Base-by-base conservation (phyloP, 768 basidiomycete species). In the Russula sp. region DNA sequence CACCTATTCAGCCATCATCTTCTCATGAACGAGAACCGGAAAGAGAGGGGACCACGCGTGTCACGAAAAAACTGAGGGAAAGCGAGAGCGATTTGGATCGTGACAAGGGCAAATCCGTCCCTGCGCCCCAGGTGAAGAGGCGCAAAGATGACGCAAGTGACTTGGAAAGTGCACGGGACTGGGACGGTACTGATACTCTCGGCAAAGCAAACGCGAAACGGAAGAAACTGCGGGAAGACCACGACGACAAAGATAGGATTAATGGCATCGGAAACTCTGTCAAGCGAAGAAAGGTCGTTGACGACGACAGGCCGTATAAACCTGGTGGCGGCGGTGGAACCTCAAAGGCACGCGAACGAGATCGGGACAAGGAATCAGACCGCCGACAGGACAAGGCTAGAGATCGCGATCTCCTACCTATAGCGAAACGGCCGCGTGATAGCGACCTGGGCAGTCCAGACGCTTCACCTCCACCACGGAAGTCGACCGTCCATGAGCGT, bases 361-460 rank as follows among this genome's bases (percentile, higher is more conserved):
- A 65, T 54, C 62, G 61, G 46, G 67, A 49, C 49, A 60, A 32
- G 64, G 61, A 59, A n/a, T 41, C 36, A 49, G 56, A 55, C 57
- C 47, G 67, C 10, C 36, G 35, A 13, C 63, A 59, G 38, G 58
- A 52, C 36, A 68, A 69, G 35, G 34, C 59, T 14, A 16, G 49
- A 29, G 47, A 60, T 56, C 59, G 63, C 16, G 68, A 66, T 36
- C 20, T 57, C 7, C 38, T 51, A 9, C 53, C 69, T 38, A 45
- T 67, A 4, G 63, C 68, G 16, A 83, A 83, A 68, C 76, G 75
- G 61, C 77, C 77, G 50, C 82, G 74, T 69, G 73, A 73, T 29
- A 79, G 78, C 20, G 73, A 73, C 5, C 64, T 70, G 35, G 62
- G 39, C 61, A 64, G n/a, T 53, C 67, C 34, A 3, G 61, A 57